Evolutionary conservation across 768 basidiomycete species (phyloP), one percentile per base, ranked within the genome.

Genomic region (Auricularia cornea): DNA sequence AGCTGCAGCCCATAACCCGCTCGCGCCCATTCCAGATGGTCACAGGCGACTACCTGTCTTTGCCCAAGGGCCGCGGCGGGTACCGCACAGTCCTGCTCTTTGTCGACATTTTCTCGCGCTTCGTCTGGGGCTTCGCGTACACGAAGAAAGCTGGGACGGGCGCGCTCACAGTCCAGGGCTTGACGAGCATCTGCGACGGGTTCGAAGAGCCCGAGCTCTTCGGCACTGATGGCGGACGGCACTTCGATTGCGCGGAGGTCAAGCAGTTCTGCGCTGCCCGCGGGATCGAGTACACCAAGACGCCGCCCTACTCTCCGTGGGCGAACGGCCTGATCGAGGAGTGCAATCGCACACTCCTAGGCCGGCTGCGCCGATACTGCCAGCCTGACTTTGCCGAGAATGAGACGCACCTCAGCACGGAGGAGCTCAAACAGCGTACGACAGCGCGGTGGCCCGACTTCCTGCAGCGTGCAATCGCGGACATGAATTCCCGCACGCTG

Each of bases 61-160:
- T 65, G 32, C 64, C 61, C 20, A 48, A 26, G 16, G 64, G 61
- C 3, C 32, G 28, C 20, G 64, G 51, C 4, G 54, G 59, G 2
- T 40, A 38, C 23, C 63, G 62, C 30, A 65, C 61, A 20, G 10
- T 65, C 14, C 48, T 61, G 10, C 51, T 65, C 18, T 56, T 63
- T 20, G 32, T 63, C 0, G 61, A 70, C 61, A 69, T 63, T 1
- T 76, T 56, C 62, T 69, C 73, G 3, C 72, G 72, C 44, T 70
- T 68, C 12, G 67, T 71, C 0, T 78, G 74, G 74, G 76, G 60
- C 1, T 68, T 59, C 66, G 73, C 70, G 52, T 63, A 68, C 41
- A 48, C 44, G 20, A 76, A 75, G 51, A 67, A 62, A 0, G 56
- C 64, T 2, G 72, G 73, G 0, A 76, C 68, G 0, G 72, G 65